A percentile compares a stretch with the other conserved stretches of the same genome.
These are phyloP conservation scores for Fusarium marasasianum DNA, from an alignment of 2,329 filamentous ascomycete species.

Conservation along the genomic window DNA sequence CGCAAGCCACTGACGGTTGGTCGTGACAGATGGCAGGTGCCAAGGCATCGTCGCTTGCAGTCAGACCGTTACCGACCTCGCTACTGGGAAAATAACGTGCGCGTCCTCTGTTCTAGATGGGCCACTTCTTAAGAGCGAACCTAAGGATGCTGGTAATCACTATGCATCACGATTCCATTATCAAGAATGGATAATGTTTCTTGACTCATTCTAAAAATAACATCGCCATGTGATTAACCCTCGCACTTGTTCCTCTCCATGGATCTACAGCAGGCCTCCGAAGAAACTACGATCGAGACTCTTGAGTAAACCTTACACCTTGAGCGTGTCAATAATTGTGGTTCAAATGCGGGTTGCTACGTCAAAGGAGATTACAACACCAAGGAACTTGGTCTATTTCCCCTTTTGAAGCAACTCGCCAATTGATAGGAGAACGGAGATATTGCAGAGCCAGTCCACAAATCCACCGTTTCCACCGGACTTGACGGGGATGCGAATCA, in stretches of 20 bases:
- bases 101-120: not conserved
- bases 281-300: conserved; percentile 3
- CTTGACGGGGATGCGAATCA: conserved; percentile 21
- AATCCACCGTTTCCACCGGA: conserved; percentile 39
- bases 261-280: conserved; percentile 24
- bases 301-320: not conserved
- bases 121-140: not conserved
- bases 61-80: not conserved
- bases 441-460: conserved; percentile 13
- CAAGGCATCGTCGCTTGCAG: not conserved
- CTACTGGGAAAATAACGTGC: not conserved
- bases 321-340: conserved; percentile 1
- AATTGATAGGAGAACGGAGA: conserved; percentile 11
- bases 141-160: not conserved
- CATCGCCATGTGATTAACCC: conserved; percentile 10
- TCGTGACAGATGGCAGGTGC: not conserved
- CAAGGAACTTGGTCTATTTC: conserved; percentile 6
- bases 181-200: not conserved
- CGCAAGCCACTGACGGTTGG: conserved; percentile 5
- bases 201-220: conserved; percentile 31
- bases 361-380: conserved; percentile 25
- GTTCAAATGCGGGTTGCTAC: conserved; percentile 30
- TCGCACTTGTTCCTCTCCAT: conserved; percentile 13
- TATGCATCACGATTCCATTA: not conserved
- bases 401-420: conserved; percentile 24